Conservation (phyloP, 768 basidiomycete species). For the Gloeostereum incarnatum region DNA sequence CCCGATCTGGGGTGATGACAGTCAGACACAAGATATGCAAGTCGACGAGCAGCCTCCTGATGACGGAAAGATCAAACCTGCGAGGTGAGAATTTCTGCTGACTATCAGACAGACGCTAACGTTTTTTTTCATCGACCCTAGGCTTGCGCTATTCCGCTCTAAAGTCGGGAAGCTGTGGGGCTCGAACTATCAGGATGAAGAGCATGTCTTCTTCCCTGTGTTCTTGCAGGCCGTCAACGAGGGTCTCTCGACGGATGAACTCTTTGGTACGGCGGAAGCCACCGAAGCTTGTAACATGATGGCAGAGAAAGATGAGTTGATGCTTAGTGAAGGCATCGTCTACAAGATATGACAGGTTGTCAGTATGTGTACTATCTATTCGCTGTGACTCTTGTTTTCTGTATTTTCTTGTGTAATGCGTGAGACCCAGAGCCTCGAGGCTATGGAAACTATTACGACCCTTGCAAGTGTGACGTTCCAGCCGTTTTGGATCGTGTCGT, state of each 20-base stretch:
- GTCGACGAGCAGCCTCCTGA: conserved; percentile 29
- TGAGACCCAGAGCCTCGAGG: too few species aligned
- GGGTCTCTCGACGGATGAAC: conserved; percentile 52
- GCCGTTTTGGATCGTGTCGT: too few species aligned
- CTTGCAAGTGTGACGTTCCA: too few species aligned
- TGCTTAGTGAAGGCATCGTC: conserved; percentile 81
- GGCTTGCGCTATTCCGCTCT: background rate
- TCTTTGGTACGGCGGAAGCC: conserved; percentile 82
- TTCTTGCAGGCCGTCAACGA: conserved; percentile 71
- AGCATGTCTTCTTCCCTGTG: conserved; percentile 62
- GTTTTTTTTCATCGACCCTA: conserved; percentile 1
- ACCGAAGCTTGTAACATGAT: conserved; percentile 63
- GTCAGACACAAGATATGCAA: conserved; percentile 58
- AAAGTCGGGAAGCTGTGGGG: conserved; percentile 35
- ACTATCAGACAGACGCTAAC: too few species aligned
- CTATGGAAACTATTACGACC: too few species aligned
- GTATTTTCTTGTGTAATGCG: too few species aligned
- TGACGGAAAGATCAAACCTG: conserved; percentile 37
- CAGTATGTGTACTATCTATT: too few species aligned
- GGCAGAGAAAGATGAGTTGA: conserved; percentile 73
- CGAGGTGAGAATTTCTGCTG: conserved; percentile 47
- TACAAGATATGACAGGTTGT: conserved; percentile 68
- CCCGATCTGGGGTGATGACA: conserved; percentile 60
- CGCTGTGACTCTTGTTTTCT: too few species aligned
- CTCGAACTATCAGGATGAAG: conserved; percentile 61